Base-by-base conservation (phyloP, 2,329 filamentous ascomycete genomes). In the Botrytis medusae region DNA sequence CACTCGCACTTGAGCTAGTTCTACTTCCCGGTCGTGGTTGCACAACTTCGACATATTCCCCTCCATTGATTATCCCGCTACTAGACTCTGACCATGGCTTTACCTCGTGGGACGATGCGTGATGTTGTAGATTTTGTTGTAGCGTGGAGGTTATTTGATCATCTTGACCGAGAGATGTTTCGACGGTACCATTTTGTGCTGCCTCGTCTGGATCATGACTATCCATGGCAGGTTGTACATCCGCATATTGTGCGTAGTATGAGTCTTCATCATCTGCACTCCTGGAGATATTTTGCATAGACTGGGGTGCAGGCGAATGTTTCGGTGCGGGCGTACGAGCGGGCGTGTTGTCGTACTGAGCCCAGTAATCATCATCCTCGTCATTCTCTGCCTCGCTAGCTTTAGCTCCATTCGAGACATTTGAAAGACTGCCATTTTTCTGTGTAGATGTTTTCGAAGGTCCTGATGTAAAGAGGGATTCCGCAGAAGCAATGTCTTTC, bases 291-390 rank as follows among this genome's bases (percentile, higher is more conserved):
- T 40, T 65, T 32, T 71, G 65, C 40, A 62, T 64, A n/a, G 67
- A 20, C 20, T 48, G 54, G 32, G 91, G 91, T 20, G 88, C 90
- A 5, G 91, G 90, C 7, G 90, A 91, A 37, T 84, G 85, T 78
- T 91, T 89, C 34, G 84, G 82, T 10, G 87, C 89, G 1, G 91
- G 90, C 16, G 90, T 92, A 62, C 86, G 85, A 2, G 87, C 86
- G 1, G 92, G 91, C 6, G 91, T 93, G 40, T 88, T 87, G 80
- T 93, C 92, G 81, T 95, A 95, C 74, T 89, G 88, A 46, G 89
- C 91, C 93, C 93, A 95, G 81, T 95, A 95, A 77, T 90, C 91
- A 76, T 93, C 92, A 75, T 94, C 91, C 46, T 92, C 91, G 34
- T 92, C 91, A 0, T 90, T 89, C 0, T 90, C 88, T 37, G 25